These are phyloP conservation scores for Scortechinia acanthostroma DNA, from an alignment of 2,329 filamentous ascomycete species.

Conservation along the genomic window DNA sequence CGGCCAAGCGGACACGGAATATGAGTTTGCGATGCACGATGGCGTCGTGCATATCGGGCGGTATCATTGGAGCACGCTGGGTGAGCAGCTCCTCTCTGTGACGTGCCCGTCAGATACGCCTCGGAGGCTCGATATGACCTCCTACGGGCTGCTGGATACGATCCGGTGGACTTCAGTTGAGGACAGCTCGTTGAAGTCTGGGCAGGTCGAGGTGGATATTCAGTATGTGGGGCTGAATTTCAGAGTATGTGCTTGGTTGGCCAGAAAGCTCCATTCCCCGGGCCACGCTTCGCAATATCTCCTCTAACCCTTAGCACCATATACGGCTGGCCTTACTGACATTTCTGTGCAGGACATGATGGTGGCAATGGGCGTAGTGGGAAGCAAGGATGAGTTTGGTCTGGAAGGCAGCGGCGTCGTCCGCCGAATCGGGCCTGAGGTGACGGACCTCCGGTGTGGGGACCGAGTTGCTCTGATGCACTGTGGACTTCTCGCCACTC, in stretches of 20 bases:
- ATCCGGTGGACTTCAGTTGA: background rate
- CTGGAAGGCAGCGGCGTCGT: slow-evolving; percentile 15
- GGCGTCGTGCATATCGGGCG: background rate
- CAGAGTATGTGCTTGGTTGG: slow-evolving; percentile 5
- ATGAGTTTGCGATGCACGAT: too few relatives aligned
- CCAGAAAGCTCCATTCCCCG: slow-evolving; percentile 13
- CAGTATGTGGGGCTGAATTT: slow-evolving; percentile 6
- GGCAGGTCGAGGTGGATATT: too few relatives aligned
- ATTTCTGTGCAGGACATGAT: slow-evolving; percentile 8
- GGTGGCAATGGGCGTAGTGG: slow-evolving; percentile 10
- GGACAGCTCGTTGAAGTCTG: background rate
- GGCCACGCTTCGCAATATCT: too few relatives aligned
- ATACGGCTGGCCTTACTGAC: background rate
- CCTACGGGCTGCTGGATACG: background rate
- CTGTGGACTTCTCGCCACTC: too few relatives aligned
- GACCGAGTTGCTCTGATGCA: too few relatives aligned
- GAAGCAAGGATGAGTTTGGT: slow-evolving; percentile 10
- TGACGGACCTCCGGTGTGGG: slow-evolving; percentile 12
- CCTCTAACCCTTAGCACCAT: too few relatives aligned
- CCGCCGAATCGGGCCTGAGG: slow-evolving; percentile 11
- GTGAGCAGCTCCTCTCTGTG: background rate
- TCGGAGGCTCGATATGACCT: too few relatives aligned
- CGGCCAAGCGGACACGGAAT: too few relatives aligned
- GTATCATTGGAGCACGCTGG: background rate
- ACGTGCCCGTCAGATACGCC: too few relatives aligned